Evolutionary conservation across 768 basidiomycete species (phyloP).

Genomic region (Mycena crocata): DNA sequence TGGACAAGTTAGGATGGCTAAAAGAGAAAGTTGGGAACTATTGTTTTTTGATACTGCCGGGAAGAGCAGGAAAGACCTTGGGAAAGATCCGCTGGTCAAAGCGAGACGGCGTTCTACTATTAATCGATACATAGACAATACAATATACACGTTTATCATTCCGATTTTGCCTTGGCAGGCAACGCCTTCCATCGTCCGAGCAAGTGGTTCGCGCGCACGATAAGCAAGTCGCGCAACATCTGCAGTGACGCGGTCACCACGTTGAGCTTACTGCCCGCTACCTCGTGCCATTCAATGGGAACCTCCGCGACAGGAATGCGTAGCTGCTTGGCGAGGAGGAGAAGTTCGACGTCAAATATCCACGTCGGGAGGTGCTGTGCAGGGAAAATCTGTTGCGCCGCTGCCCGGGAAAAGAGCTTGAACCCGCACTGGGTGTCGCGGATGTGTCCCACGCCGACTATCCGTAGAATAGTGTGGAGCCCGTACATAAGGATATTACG

Average conservation of each 20-base stretch:
- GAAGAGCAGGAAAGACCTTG: too few species aligned
- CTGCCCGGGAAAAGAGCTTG: constrained; percentile 90
- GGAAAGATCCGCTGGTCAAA: not conserved
- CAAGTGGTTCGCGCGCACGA: constrained; percentile 85
- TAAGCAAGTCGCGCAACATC: constrained; percentile 89
- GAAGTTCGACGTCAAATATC: constrained; percentile 97
- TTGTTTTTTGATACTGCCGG: too few species aligned
- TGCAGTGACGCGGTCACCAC: constrained; percentile 87
- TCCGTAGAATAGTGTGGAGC: constrained; percentile 87
- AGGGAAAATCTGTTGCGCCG: constrained; percentile 88
- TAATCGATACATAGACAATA: constrained; percentile 23
- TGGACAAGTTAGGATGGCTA: too few species aligned
- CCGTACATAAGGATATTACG: constrained; percentile 96
- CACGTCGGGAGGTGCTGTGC: constrained; percentile 88
- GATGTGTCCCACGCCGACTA: constrained; percentile 91
- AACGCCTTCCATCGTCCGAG: constrained; percentile 77
- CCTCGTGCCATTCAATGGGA: constrained; percentile 93
- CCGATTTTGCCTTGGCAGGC: constrained; percentile 25
- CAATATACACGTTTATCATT: constrained; percentile 24
- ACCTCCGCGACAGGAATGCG: constrained; percentile 87
- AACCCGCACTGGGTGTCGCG: constrained; percentile 98
- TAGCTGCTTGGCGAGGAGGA: constrained; percentile 85
- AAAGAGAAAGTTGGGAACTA: too few species aligned
- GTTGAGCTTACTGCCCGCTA: constrained; percentile 91
- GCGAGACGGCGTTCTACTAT: constrained; percentile 15